These are phyloP conservation scores for Aspergillaceae sp. DNA, from an alignment of 2,329 filamentous ascomycete genomes.

Conservation along the genomic window DNA sequence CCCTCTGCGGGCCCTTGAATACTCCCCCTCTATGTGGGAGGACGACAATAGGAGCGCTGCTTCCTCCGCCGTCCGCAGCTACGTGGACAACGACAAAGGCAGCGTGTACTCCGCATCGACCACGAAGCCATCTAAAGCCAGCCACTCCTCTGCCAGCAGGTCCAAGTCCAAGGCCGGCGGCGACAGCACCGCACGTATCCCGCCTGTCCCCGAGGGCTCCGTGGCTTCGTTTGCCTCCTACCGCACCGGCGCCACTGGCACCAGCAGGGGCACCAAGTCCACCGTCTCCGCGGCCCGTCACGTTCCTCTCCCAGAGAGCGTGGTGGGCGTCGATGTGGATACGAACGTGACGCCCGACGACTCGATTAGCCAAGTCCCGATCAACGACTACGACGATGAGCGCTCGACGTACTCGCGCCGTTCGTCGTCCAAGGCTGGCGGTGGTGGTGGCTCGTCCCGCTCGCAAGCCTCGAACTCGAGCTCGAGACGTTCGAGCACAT, in stretches of 20 bases:
- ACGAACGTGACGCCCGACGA: constrained; percentile 67
- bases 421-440: neutral
- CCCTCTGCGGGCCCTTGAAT: constrained; percentile 34
- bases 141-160: constrained; percentile 12
- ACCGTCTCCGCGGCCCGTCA: constrained; percentile 16
- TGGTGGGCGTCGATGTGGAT: constrained; percentile 27
- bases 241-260: constrained; percentile 11
- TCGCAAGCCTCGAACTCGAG: constrained; percentile 18
- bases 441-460: neutral
- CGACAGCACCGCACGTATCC: neutral
- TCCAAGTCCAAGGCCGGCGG: constrained; percentile 6
- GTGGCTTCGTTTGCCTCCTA: constrained; percentile 12
- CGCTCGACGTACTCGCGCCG: neutral
- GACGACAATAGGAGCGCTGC: no score
- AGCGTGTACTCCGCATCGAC: constrained; percentile 31
- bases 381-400: constrained; percentile 8
- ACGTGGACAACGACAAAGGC: constrained; percentile 16
- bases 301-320: constrained; percentile 25
- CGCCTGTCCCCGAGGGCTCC: constrained; percentile 3
- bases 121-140: constrained; percentile 24
- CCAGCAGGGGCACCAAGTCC: constrained; percentile 11
- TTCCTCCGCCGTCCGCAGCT: no score
- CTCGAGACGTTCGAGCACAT: constrained; percentile 26
- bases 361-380: constrained; percentile 62
- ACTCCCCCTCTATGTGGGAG: constrained; percentile 27